A percentile compares a stretch with the other conserved stretches of the same genome.
These are phyloP conservation scores for sweet orange (Citrus sinensis) DNA, from an alignment of 345 rosid genomes.

Conservation along the genomic window DVS_A1.0 CM039167.1:3478501-3479000, in stretches of 20 bases:
- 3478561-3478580: neutral
- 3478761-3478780: neutral
- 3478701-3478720: slow-evolving; percentile 1
- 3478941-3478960: neutral
- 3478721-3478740: neutral
- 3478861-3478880: neutral
- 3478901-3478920: neutral
- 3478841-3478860: neutral
- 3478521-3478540: slow-evolving; percentile 11
- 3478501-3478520: neutral
- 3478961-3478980: too few species aligned
- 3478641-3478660: too few species aligned
- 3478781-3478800: neutral
- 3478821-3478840: neutral
- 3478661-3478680: too few species aligned
- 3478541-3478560: slow-evolving; percentile 9
- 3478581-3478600: neutral
- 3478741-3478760: slow-evolving; percentile 25
- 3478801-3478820: slow-evolving; percentile 11
- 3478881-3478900: neutral
- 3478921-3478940: slow-evolving; percentile 3
- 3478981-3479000: neutral
- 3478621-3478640: neutral
- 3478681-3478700: too few species aligned
- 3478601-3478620: neutral